Evolutionary conservation across 1,284 basidiomycete species (phyloP).

Genomic region (Neotropicomus parvogracilis): DNA sequence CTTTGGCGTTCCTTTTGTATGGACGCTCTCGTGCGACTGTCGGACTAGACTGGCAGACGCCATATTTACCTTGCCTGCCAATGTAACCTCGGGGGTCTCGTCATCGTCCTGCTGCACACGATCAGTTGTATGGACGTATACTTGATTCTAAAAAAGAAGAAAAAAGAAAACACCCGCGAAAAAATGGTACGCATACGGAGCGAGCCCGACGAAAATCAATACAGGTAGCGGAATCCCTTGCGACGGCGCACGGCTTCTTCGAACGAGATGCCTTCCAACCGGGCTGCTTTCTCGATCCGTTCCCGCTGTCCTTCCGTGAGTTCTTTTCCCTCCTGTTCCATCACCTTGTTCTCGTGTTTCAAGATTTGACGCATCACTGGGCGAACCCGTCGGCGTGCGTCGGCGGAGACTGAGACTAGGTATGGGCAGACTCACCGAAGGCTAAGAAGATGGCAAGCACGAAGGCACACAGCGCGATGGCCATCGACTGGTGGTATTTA

Average conservation of each 20-base stretch:
- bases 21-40: no score
- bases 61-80: no score
- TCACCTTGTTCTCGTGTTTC: conserved; percentile 18
- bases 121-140: no score
- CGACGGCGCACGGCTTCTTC: conserved; percentile 48
- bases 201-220: background rate
- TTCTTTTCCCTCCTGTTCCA: conserved; percentile 44
- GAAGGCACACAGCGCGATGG: conserved; percentile 43
- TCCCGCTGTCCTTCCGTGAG: conserved; percentile 39
- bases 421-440: conserved; percentile 32
- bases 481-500: conserved; percentile 49
- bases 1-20: no score
- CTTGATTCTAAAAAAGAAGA: no score
- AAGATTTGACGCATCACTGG: no score
- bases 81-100: no score
- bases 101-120: no score
- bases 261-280: conserved; percentile 48
- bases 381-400: no score
- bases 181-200: background rate
- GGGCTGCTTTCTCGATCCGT: conserved; percentile 48
- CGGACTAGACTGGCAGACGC: no score
- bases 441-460: conserved; percentile 38
- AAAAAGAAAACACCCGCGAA: background rate
- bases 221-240: conserved; percentile 46
- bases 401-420: no score